These are phyloP conservation scores for Pleochaeta shiraiana DNA, from an alignment of 2,329 filamentous ascomycete species.

Conservation along the genomic window DNA sequence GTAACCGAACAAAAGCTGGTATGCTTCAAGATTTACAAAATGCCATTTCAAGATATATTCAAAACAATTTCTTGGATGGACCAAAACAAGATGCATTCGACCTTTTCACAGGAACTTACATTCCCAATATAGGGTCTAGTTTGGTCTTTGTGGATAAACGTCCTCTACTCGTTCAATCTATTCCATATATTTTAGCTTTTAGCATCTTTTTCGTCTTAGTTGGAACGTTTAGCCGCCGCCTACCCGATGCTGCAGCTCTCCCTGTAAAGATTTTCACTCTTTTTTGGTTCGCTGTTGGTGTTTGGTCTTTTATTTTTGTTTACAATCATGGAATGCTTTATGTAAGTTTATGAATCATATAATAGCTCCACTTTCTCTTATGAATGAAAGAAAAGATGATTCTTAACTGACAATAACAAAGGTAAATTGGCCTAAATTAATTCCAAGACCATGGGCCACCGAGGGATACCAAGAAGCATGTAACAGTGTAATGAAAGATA, in stretches of 20 bases:
- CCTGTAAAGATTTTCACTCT: slow-evolving; percentile 65
- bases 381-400: too few relatives aligned
- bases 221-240: slow-evolving; percentile 46
- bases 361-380: too few relatives aligned
- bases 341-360: slow-evolving; percentile 37
- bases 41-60: slow-evolving; percentile 69
- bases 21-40: slow-evolving; percentile 74
- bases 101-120: slow-evolving; percentile 73
- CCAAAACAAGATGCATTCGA: slow-evolving; percentile 92
- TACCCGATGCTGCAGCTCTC: slow-evolving; percentile 55
- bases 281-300: slow-evolving; percentile 49
- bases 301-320: slow-evolving; percentile 58
- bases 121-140: slow-evolving; percentile 48
- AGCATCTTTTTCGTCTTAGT: slow-evolving; percentile 68
- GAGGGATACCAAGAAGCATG: slow-evolving; percentile 84
- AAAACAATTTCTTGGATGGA: slow-evolving; percentile 89
- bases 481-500: slow-evolving; percentile 59
- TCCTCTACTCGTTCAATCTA: slow-evolving; percentile 73
- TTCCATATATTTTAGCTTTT: slow-evolving; percentile 63
- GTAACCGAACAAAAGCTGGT: slow-evolving; percentile 66
- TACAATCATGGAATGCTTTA: slow-evolving; percentile 75
- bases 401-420: slow-evolving; percentile 19
- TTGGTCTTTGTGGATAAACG: slow-evolving; percentile 67
- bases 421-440: slow-evolving; percentile 98
- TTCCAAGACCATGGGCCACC: slow-evolving; percentile 63